Percentiles rank a stretch among this genome's conserved stretches.
These are phyloP conservation scores for Cercospora sp. DNA, from an alignment of 2,329 filamentous ascomycete genomes.

Conservation along the genomic window DNA sequence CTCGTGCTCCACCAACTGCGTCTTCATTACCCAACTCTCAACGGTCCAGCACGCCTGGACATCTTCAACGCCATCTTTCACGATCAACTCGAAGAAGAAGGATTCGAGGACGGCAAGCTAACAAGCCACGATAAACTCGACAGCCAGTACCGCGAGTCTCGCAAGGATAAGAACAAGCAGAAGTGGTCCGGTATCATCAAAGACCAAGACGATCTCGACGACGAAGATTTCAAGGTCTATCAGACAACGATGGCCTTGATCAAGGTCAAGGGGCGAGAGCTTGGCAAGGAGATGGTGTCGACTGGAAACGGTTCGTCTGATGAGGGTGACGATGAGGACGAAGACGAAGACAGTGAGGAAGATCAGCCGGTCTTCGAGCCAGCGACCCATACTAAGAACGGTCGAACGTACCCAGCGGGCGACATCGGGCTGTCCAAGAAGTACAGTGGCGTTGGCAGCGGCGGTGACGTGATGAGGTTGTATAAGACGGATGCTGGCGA, in stretches of 20 bases:
- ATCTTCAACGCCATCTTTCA: background rate
- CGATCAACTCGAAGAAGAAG: background rate
- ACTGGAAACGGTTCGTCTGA: background rate
- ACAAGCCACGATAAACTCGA: background rate
- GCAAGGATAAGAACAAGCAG: background rate
- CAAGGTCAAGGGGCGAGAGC: background rate
- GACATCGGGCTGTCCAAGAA: background rate
- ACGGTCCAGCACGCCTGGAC: background rate
- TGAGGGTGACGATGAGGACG: background rate
- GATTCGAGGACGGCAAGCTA: background rate
- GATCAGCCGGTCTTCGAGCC: background rate
- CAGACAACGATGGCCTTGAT: background rate
- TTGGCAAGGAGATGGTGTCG: background rate
- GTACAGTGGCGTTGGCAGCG: background rate
- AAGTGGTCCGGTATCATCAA: background rate
- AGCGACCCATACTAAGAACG: background rate
- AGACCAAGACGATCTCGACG: background rate
- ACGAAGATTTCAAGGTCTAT: slow-evolving; percentile 1
- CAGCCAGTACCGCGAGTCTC: background rate
- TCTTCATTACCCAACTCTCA: background rate
- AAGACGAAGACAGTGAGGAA: background rate
- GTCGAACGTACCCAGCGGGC: background rate
- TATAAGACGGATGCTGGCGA: background rate
- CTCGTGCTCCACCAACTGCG: background rate
- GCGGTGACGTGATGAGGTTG: background rate